Conservation (phyloP, 1,284 basidiomycete genomes). For the Heterobasidion irregulare region DNA sequence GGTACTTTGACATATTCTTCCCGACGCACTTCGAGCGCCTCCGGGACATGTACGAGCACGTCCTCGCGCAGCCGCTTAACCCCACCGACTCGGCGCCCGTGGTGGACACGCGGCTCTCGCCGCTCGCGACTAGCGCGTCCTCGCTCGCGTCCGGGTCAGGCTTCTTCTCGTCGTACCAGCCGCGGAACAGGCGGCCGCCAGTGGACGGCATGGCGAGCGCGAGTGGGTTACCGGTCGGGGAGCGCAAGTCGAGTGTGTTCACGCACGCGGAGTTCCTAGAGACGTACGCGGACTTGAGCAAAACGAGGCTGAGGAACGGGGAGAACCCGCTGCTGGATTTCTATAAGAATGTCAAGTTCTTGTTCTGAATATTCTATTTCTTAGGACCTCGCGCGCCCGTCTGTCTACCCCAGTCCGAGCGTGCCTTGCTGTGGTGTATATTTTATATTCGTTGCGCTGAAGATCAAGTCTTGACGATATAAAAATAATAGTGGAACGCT, state of each 20-base stretch:
- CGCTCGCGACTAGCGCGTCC: constrained; percentile 40
- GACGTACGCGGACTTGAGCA: constrained; percentile 68
- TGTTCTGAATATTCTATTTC: constrained; percentile 46
- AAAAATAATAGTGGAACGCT: constrained; percentile 83
- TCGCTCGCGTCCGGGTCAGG: constrained; percentile 46
- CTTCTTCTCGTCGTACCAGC: constrained; percentile 63
- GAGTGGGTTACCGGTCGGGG: constrained; percentile 73
- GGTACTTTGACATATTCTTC: constrained; percentile 99
- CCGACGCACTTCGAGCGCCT: constrained; percentile 88
- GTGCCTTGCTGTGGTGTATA: background rate
- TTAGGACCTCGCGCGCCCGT: too few relatives aligned
- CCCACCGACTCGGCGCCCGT: constrained; percentile 15
- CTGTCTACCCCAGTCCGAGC: background rate
- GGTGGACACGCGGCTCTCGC: constrained; percentile 33
- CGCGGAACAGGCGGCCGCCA: constrained; percentile 49
- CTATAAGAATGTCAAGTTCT: constrained; percentile 86
- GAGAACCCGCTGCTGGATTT: constrained; percentile 84
- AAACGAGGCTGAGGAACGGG: constrained; percentile 64
- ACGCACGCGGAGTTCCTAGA: constrained; percentile 82
- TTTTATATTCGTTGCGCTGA: background rate
- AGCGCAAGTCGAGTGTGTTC: constrained; percentile 72
- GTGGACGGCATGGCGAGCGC: constrained; percentile 61
- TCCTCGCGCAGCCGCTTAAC: constrained; percentile 51
- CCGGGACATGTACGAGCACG: constrained; percentile 81
- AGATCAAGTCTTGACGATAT: constrained; percentile 30